phyloP scores from a whole-genome alignment of 2,329 filamentous ascomycete species.

The Thelonectria discophora region DNA sequence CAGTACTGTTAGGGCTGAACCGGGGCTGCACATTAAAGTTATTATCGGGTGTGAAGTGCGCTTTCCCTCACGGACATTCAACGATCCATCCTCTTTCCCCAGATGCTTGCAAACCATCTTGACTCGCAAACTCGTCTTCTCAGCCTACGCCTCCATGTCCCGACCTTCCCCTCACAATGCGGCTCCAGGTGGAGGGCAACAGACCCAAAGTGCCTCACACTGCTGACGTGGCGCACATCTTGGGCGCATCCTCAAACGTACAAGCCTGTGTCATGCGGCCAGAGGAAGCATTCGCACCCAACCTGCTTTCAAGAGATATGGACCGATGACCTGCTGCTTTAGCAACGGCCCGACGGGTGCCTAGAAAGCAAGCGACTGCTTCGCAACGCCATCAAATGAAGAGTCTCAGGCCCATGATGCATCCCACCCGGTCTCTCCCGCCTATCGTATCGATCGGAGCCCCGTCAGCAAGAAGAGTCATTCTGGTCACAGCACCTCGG shows the following conservation, averaged over 20 bases:
- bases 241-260: slow-evolving; percentile 19
- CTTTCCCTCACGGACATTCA: too few species aligned
- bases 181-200: background rate
- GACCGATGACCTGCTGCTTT: slow-evolving; percentile 4
- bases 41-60: too few species aligned
- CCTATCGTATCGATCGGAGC: slow-evolving; percentile 4
- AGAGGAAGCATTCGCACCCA: background rate
- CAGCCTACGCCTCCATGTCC: background rate
- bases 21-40: too few species aligned
- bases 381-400: too few species aligned
- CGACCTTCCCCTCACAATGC: background rate
- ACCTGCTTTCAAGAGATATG: background rate
- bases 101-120: too few species aligned
- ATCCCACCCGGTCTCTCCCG: background rate
- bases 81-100: too few species aligned
- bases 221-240: slow-evolving; percentile 36
- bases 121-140: too few species aligned
- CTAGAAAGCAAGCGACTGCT: background rate
- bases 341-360: slow-evolving; percentile 6
- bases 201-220: background rate
- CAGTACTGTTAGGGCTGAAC: too few species aligned
- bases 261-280: slow-evolving; percentile 30
- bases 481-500: background rate
- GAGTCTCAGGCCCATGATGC: background rate
- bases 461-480: slow-evolving; percentile 10